Conservation (phyloP, 2,329 filamentous ascomycete species). For the Cordyceps farinosa region DNA sequence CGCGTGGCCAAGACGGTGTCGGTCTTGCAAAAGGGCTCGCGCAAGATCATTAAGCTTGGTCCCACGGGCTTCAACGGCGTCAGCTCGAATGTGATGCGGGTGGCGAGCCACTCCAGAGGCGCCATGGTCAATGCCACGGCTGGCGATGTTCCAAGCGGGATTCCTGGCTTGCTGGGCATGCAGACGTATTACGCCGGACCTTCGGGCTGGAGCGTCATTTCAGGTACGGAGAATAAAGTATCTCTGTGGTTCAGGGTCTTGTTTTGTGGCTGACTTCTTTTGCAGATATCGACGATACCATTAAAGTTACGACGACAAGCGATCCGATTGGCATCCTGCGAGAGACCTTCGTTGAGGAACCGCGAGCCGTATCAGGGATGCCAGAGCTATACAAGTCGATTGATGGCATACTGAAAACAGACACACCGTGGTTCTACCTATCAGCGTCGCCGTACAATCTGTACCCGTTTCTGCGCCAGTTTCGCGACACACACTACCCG, state of each 20-base stretch:
- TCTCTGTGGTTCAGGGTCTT: background rate
- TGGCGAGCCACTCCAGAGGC: constrained; percentile 48
- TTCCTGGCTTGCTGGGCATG: constrained; percentile 57
- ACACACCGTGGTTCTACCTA: constrained; percentile 85
- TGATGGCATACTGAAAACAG: constrained; percentile 71
- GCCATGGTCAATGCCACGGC: constrained; percentile 45
- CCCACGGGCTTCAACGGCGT: constrained; percentile 72
- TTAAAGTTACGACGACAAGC: constrained; percentile 78
- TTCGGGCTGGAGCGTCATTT: constrained; percentile 81
- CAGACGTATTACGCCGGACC: constrained; percentile 71
- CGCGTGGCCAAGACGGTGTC: constrained; percentile 65
- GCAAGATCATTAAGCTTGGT: constrained; percentile 52
- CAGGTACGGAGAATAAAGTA: constrained; percentile 43
- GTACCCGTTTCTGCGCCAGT: constrained; percentile 78
- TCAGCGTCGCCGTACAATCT: constrained; percentile 93
- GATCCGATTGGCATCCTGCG: constrained; percentile 76
- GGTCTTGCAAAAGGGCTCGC: constrained; percentile 50
- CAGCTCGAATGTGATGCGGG: constrained; percentile 56
- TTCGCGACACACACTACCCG: constrained; percentile 68
- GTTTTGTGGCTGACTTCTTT: constrained; percentile 21
- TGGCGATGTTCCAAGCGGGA: constrained; percentile 43
- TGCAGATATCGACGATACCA: constrained; percentile 87
- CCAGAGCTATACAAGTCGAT: constrained; percentile 63
- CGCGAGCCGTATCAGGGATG: constrained; percentile 73
- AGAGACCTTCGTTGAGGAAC: constrained; percentile 76